Evolutionary conservation across 2,329 filamentous ascomycete species (phyloP), one percentile per base, ranked within the genome.

Genomic region (Whalleya microplaca): DNA sequence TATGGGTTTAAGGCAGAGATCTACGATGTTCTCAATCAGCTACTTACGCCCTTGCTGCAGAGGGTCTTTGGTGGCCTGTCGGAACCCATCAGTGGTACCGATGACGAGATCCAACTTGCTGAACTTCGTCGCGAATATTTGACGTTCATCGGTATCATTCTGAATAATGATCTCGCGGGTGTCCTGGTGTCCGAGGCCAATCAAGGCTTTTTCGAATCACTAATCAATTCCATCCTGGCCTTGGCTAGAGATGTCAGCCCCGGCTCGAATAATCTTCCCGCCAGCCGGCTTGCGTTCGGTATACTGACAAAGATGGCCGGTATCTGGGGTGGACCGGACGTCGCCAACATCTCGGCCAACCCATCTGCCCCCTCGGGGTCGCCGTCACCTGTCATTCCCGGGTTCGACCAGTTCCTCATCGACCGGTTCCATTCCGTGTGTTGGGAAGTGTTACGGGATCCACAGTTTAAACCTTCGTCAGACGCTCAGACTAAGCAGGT

Each of bases 1-100:
- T 97, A 90, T 71, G 92, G 92, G 3, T 99, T 99, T 83, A 98
- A 98, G 80, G 80, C 87, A 2, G 92, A 98, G 69, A 96, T 98
- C 21, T 94, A 86, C 65, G 84, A 86, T 47, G 95, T 98, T 40
- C 84, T 99, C 41, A 94, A 99, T 72, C 85, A 90, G 32, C 80
- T 99, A 9, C 83, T 99, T 51, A 94, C 92, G 0, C 94, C 95
- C 2, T 85, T 99, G 45, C 79, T 99, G 45, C 90, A 96, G 70
- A 86, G 92, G 45, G 92, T 99, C 42, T 97, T 97, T 73, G 83
- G 85, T 12, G 91, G 92, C 1, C 81, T 99, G 45, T 87, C 88
- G 0, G 91, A 96, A 64, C 89, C 92, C 16, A 90, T 93, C 29
- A 87, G 84, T 0, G 95, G 95, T 42, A 99, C 95, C 4, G 95